Conservation (phyloP, 2,329 filamentous ascomycete species). For the Curvularia sp. region DNA sequence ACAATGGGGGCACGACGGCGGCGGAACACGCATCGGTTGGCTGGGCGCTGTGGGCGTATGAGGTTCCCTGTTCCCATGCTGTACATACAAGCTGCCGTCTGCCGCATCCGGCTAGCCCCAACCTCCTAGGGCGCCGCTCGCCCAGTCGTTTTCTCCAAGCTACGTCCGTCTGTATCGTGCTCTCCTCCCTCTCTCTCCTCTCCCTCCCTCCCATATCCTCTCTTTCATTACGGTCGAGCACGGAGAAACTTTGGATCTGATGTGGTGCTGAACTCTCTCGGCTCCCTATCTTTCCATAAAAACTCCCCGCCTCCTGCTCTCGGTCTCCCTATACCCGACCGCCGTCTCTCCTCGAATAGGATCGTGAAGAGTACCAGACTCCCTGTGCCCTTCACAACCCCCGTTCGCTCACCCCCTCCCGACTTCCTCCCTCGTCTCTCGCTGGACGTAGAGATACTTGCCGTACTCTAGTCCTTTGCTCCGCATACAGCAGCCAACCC, state of each 20-base stretch:
- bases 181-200: constrained; percentile 38
- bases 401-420: constrained; percentile 29
- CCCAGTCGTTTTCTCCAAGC: constrained; percentile 48
- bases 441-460: constrained; percentile 45
- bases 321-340: constrained; percentile 45
- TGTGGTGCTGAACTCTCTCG: constrained; percentile 49
- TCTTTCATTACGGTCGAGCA: constrained; percentile 49
- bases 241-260: constrained; percentile 49
- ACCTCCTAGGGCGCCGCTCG: constrained; percentile 40
- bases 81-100: constrained; percentile 33
- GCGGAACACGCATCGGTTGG: constrained; percentile 24
- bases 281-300: constrained; percentile 47
- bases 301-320: constrained; percentile 48
- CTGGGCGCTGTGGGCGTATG: constrained; percentile 23
- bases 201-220: constrained; percentile 38
- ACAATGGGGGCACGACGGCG: constrained; percentile 27
- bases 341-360: constrained; percentile 47
- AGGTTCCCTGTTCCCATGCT: constrained; percentile 43
- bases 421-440: constrained; percentile 31
- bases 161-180: constrained; percentile 45
- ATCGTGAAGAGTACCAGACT: constrained; percentile 43
- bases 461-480: constrained; percentile 50
- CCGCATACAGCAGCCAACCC: constrained; percentile 46
- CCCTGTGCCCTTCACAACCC: constrained; percentile 37
- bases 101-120: constrained; percentile 31